These are phyloP conservation scores for Chytriomyces hyalinus DNA, from an alignment of 192 early-diverging fungal species.

Conservation along the genomic window DNA sequence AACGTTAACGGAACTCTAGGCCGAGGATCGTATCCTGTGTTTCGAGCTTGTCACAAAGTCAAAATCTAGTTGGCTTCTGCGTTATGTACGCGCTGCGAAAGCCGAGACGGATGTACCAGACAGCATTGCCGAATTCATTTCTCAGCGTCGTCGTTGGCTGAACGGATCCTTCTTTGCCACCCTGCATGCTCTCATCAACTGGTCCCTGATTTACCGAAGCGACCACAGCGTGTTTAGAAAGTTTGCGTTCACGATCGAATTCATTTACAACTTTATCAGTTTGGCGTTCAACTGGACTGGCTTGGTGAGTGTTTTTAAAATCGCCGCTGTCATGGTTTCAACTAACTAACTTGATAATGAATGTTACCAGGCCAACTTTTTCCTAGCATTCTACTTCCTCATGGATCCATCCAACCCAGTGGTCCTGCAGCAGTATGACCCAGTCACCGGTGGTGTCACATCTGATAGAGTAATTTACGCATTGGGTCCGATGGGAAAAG, in stretches of 20 bases:
- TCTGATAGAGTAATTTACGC: slow-evolving; percentile 16
- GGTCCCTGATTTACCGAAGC: slow-evolving; percentile 66
- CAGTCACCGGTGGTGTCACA: neutral
- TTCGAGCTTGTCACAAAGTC: slow-evolving; percentile 84
- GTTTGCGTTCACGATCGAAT: slow-evolving; percentile 69
- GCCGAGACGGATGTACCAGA: slow-evolving; percentile 89
- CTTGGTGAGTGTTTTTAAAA: slow-evolving; percentile 14
- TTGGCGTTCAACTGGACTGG: slow-evolving; percentile 63
- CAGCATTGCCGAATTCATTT: slow-evolving; percentile 60
- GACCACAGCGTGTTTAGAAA: slow-evolving; percentile 71
- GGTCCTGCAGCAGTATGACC: slow-evolving; percentile 31
- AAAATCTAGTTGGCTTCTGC: slow-evolving; percentile 69
- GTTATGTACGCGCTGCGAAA: slow-evolving; percentile 72
- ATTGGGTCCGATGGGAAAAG: slow-evolving; percentile 25
- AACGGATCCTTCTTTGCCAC: slow-evolving; percentile 64
- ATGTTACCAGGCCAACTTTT: slow-evolving; percentile 45
- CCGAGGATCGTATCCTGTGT: slow-evolving; percentile 85
- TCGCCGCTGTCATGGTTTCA: slow-evolving; percentile 2
- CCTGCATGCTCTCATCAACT: slow-evolving; percentile 72
- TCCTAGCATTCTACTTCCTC: slow-evolving; percentile 64
- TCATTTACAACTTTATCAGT: slow-evolving; percentile 61
- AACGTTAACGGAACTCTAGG: neutral
- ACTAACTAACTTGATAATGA: neutral
- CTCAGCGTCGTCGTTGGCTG: slow-evolving; percentile 63
- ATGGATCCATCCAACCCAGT: slow-evolving; percentile 33